These are phyloP conservation scores for Alopecurus myosuroides DNA, from an alignment of 176 grass and related monocot species.

Conservation along the genomic window DNA sequence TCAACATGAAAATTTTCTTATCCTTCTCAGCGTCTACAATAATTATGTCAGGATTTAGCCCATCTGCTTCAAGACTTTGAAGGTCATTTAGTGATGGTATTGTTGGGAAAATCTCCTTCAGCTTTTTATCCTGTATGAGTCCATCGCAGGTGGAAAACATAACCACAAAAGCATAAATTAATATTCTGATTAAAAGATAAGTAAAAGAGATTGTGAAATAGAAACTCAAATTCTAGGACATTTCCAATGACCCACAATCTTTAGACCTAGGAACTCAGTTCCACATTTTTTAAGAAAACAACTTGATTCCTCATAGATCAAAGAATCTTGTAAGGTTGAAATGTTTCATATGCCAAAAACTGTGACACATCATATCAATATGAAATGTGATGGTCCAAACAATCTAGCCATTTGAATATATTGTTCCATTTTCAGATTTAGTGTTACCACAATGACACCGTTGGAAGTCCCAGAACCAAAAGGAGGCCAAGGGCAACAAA, in stretches of 20 bases:
- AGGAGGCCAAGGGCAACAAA: neutral
- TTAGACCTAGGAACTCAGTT: conserved; percentile 29
- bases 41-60: conserved; percentile 86
- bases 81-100: conserved; percentile 80
- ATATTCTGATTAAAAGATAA: conserved; percentile 9
- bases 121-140: conserved; percentile 87
- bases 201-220: neutral
- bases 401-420: neutral
- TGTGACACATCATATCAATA: neutral
- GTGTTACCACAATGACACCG: neutral
- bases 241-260: conserved; percentile 2
- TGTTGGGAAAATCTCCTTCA: conserved; percentile 74
- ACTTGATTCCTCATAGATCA: conserved; percentile 10
- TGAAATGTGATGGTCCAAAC: neutral
- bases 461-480: neutral
- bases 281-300: neutral
- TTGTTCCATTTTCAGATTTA: conserved; percentile 8
- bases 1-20: conserved; percentile 94
- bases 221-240: neutral
- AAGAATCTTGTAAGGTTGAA: conserved; percentile 6
- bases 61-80: conserved; percentile 65
- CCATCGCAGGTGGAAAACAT: conserved; percentile 7
- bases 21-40: conserved; percentile 89
- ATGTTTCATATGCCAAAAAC: conserved; percentile 2
- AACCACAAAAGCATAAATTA: conserved; percentile 9